Base-by-base conservation (phyloP, 2,329 filamentous ascomycete species). In the Ceratocystis variospora region DNA sequence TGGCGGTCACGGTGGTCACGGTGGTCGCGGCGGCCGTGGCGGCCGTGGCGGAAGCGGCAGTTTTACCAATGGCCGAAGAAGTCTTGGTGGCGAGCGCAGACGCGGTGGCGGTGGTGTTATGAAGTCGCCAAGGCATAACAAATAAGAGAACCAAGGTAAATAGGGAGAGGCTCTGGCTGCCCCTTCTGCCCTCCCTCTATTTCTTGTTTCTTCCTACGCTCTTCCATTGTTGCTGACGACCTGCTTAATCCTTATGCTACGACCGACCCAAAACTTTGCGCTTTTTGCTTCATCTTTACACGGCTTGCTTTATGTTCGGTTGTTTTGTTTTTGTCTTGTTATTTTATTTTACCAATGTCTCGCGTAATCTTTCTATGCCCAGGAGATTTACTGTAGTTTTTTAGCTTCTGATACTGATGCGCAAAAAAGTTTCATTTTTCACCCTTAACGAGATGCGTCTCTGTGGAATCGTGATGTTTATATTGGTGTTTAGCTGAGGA, bases 1-100 rank as follows among this genome's bases (percentile, higher is more conserved):
- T 44, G 76, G 76, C 17, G 76, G 76, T 10, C 69, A 69, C 53
- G 73, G 76, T 1, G 62, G 70, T 41, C 10, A 53, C 65, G 72
- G 71, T 12, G 70, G 73, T 15, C 72, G 74, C 19, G 74, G 76
- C 61, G 22, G 22, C 2, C 22, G 22, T 2, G 22, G 22, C 3
- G 75, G 77, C 37, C 72, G 76, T 46, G 77, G 78, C 61, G 80
- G 81, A 28, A 78, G 75, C 69, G 80, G 79, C n/a, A 76, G 76
- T 45, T 79, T 80, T 62, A 69, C 76, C 4, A 75, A 75, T 59
- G 78, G 79, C 4, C 74, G 80, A 66, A 77, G 78, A 65, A 80
- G 81, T 0, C 73, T 83, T 57, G 81, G 81, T 15, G 77, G 77
- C 64, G 79, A 80, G 50, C 81, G 80, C 74, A 76, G 75, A 70